A percentile compares a stretch with the other conserved stretches of the same genome.
These are phyloP conservation scores for Laguncularia racemosa DNA, from an alignment of 345 rosid genomes.

Conservation along the genomic window DNA sequence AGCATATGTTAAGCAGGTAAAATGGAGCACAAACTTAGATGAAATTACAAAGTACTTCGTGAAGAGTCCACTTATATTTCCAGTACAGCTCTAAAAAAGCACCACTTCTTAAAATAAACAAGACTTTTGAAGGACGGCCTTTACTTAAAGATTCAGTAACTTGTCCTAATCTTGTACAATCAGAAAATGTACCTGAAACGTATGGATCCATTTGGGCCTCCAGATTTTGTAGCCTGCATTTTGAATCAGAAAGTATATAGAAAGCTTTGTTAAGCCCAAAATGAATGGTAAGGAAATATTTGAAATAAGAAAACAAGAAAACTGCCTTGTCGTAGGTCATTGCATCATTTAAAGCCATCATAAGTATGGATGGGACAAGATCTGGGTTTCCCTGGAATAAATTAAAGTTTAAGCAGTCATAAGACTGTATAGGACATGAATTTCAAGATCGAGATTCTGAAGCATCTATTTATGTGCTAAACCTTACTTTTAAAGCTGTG, in stretches of 20 bases:
- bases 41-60: no score
- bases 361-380: conserved; percentile 54
- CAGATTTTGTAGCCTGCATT: conserved; percentile 81
- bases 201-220: conserved; percentile 91
- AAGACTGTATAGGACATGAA: neutral
- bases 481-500: conserved; percentile 42
- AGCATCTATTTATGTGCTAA: neutral
- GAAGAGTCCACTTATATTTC: no score
- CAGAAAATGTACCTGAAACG: conserved; percentile 60
- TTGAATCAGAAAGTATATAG: conserved; percentile 11
- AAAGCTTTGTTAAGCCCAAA: conserved; percentile 1
- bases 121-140: no score
- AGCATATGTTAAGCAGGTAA: no score
- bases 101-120: no score
- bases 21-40: no score
- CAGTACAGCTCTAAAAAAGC: no score
- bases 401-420: conserved; percentile 1
- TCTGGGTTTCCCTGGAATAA: conserved; percentile 57
- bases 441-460: no score
- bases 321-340: conserved; percentile 85
- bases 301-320: neutral
- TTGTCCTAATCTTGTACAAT: conserved; percentile 1
- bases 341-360: conserved; percentile 73
- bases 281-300: neutral
- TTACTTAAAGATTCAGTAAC: neutral